phyloP scores from a whole-genome alignment of 345 rosid species.

The Bruguiera parviflora region DNA sequence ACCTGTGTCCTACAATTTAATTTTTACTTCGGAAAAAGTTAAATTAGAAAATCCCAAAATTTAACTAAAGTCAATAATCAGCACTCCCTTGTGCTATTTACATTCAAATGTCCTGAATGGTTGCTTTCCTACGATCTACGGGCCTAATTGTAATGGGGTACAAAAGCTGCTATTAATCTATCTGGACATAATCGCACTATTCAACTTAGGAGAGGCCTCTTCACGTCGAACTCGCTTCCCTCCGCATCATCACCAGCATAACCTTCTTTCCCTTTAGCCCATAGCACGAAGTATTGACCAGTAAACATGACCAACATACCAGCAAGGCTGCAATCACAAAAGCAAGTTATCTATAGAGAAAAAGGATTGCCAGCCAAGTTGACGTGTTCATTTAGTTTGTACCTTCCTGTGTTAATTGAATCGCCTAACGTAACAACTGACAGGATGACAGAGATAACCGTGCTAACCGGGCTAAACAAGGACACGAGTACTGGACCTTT shows the following conservation, averaged over 20 bases:
- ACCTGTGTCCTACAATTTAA: too few relatives aligned
- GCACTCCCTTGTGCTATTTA: too few relatives aligned
- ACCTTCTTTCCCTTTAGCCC: slow-evolving; percentile 88
- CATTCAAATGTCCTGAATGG: background rate
- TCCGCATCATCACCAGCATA: slow-evolving; percentile 22
- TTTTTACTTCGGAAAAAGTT: too few relatives aligned
- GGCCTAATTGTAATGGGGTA: background rate
- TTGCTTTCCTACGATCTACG: background rate
- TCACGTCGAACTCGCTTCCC: slow-evolving; percentile 46
- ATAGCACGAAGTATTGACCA: slow-evolving; percentile 75
- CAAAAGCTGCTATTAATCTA: background rate
- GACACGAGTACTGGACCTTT: slow-evolving; percentile 86
- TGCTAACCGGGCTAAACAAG: slow-evolving; percentile 76
- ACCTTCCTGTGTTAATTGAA: slow-evolving; percentile 64
- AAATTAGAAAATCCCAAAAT: too few relatives aligned
- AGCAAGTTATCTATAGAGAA: too few relatives aligned
- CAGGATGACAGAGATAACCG: slow-evolving; percentile 56
- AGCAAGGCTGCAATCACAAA: slow-evolving; percentile 49
- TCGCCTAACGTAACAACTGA: slow-evolving; percentile 64
- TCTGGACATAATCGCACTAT: background rate
- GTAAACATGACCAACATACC: slow-evolving; percentile 83
- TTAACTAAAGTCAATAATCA: too few relatives aligned
- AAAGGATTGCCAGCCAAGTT: too few relatives aligned
- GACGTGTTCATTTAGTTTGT: background rate
- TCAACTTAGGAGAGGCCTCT: slow-evolving; percentile 71